Conservation (phyloP, 495 filamentous ascomycete genomes). For the Coniosporium apollinis region DNA sequence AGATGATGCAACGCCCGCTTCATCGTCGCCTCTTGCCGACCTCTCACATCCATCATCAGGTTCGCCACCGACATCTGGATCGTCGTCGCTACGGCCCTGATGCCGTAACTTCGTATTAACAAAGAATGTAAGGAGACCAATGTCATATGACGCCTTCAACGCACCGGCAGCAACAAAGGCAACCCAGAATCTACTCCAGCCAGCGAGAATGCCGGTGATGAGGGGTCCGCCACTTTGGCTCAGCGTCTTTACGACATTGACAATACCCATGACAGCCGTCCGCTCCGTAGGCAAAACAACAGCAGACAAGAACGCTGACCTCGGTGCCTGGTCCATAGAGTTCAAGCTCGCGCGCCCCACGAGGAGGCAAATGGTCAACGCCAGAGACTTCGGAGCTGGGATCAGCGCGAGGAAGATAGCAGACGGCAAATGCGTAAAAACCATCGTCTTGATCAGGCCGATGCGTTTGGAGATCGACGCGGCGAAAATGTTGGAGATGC, state of each 20-base stretch:
- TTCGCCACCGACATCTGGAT: too few relatives aligned
- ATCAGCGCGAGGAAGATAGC: slow-evolving; percentile 56
- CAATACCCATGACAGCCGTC: slow-evolving; percentile 40
- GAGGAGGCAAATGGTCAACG: slow-evolving; percentile 49
- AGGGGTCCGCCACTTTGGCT: slow-evolving; percentile 37
- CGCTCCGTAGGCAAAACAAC: slow-evolving; percentile 55
- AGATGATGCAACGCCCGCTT: too few relatives aligned
- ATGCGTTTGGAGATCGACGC: slow-evolving; percentile 60
- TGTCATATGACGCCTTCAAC: slow-evolving; percentile 53
- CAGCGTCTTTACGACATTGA: slow-evolving; percentile 18
- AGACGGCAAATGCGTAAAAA: slow-evolving; percentile 69
- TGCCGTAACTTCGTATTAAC: too few relatives aligned
- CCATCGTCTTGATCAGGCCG: slow-evolving; percentile 75
- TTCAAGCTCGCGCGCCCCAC: slow-evolving; percentile 41
- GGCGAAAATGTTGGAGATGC: slow-evolving; percentile 52
- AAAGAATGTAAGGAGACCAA: slow-evolving; percentile 57
- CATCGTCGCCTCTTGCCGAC: too few relatives aligned
- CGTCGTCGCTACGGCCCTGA: too few relatives aligned
- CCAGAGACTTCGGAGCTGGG: slow-evolving; percentile 39
- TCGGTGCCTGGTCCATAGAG: slow-evolving; percentile 70
- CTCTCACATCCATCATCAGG: too few relatives aligned
- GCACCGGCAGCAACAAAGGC: slow-evolving; percentile 56
- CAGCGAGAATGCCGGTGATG: slow-evolving; percentile 53
- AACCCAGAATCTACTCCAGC: slow-evolving; percentile 44
- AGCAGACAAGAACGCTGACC: slow-evolving; percentile 61